Evolutionary conservation across 805 yeast genomes (phyloP), one percentile per base, ranked within the genome.

Genomic region (Kodamaea laetipori): DNA sequence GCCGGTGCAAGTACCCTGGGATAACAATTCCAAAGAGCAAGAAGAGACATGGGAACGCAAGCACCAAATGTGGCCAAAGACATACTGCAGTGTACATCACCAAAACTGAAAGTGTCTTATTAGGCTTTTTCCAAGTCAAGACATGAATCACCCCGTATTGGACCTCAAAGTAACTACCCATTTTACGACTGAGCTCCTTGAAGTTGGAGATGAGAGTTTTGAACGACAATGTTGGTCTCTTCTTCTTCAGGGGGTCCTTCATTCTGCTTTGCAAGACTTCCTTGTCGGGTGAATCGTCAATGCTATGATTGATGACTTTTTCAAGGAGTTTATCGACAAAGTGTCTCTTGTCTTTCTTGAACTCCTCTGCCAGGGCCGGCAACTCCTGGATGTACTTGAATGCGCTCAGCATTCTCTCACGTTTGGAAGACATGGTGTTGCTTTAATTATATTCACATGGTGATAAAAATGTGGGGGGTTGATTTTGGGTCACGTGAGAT

Each of bases 61-160:
- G 61, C 9, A 87, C 66, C 39, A 85, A 61, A 57, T 81, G 81
- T 0, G 96, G 96, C 66, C 85, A 77, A 26, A 83, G 61, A 53
- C 94, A 85, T 1, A 82, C 66, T 47, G 80, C 71, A 0, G 96
- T 82, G 50, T 84, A 82, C 1, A 80, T 48, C 4, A 83, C 66
- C 42, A 88, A 62, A 16, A 69, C 58, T 0, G 84, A 69, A 4
- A 90, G 50, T 0, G 97, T 90, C 48, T 80, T 75, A 0, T 86
- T 70, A 0, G 95, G 90, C 19, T 74, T 70, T 46, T 81, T 78
- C 97, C 97, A 90, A 4, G 86, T 77, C 17, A 87, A 46, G 0
- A 86, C 57, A 39, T 80, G 77, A 5, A 82, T 69, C 1, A 83
- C 32, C 2, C 81, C 79, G 51, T 82, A 83, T 53, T 86, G 92